Evolutionary conservation across 2,329 filamentous ascomycete species (phyloP).

Genomic region (Torrubiellomyces zombiae): DNA sequence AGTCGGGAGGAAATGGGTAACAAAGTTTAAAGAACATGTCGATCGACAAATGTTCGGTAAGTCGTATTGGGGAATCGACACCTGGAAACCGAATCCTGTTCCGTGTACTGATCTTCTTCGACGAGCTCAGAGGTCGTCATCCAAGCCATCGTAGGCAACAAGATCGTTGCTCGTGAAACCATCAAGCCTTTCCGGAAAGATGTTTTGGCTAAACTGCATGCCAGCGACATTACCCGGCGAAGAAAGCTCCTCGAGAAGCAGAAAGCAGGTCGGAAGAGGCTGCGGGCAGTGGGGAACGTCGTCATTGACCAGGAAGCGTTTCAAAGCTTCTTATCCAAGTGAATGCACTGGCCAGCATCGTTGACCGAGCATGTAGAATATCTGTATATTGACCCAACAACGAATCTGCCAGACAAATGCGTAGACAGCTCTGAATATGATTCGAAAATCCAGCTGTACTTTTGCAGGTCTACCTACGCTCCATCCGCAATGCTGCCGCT

Average conservation of each 20-base stretch:
- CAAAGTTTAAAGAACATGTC: constrained; percentile 93
- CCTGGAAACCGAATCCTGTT: not conserved
- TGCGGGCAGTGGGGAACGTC: constrained; percentile 75
- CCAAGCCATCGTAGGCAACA: constrained; percentile 69
- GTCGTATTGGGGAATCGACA: constrained; percentile 6
- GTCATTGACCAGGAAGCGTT: constrained; percentile 94
- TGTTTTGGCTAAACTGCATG: constrained; percentile 82
- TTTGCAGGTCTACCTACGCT: too few relatives aligned
- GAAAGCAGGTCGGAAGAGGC: constrained; percentile 81
- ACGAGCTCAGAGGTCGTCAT: constrained; percentile 81
- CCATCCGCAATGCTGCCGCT: too few relatives aligned
- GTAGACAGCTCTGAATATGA: too few relatives aligned
- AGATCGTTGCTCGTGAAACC: constrained; percentile 79
- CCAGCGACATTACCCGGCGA: constrained; percentile 67
- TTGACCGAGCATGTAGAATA: too few relatives aligned
- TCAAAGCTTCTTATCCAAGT: constrained; percentile 82
- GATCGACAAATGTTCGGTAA: constrained; percentile 78
- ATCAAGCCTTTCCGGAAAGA: constrained; percentile 96
- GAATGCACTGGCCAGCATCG: constrained; percentile 3
- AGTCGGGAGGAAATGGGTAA: constrained; percentile 75
- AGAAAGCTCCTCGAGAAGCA: constrained; percentile 89
- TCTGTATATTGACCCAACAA: too few relatives aligned
- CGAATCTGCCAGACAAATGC: too few relatives aligned
- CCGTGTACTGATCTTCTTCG: not conserved
- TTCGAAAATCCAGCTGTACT: too few relatives aligned